Conservation (phyloP, 805 yeast genomes). For the Starmerella gropengiesseri region DNA sequence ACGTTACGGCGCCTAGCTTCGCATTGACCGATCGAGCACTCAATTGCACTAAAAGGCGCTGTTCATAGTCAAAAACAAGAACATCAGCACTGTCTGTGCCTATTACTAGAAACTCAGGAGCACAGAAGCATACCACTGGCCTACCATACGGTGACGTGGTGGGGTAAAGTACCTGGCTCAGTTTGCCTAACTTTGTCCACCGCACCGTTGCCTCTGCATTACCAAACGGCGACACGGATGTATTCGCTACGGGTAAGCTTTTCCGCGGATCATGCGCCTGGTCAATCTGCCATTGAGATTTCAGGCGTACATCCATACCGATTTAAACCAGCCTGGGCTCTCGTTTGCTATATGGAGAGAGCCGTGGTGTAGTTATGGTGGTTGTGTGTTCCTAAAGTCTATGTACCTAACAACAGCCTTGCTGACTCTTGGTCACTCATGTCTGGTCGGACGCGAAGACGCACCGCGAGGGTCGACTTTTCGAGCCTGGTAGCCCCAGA, state of each 20-base stretch:
- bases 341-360: too few relatives aligned
- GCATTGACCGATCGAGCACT: slow-evolving; percentile 28
- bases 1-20: slow-evolving; percentile 39
- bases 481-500: slow-evolving; percentile 1
- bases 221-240: background rate
- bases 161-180: slow-evolving; percentile 32
- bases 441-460: slow-evolving; percentile 3
- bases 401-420: too few relatives aligned
- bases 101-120: slow-evolving; percentile 32
- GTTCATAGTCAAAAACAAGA: slow-evolving; percentile 58
- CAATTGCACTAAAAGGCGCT: slow-evolving; percentile 41
- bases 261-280: background rate
- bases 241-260: too few relatives aligned
- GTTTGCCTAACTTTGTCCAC: slow-evolving; percentile 36
- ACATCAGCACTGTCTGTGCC: slow-evolving; percentile 65
- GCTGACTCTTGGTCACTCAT: slow-evolving; percentile 7
- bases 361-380: too few relatives aligned
- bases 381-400: too few relatives aligned
- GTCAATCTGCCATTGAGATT: slow-evolving; percentile 11
- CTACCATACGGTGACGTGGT: slow-evolving; percentile 38
- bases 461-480: slow-evolving; percentile 2
- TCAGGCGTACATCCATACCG: slow-evolving; percentile 12
- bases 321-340: too few relatives aligned
- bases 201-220: background rate
- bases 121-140: slow-evolving; percentile 35